These are phyloP conservation scores for Cadophora luteo-olivacea DNA, from an alignment of 2,329 filamentous ascomycete species.

Conservation along the genomic window DNA sequence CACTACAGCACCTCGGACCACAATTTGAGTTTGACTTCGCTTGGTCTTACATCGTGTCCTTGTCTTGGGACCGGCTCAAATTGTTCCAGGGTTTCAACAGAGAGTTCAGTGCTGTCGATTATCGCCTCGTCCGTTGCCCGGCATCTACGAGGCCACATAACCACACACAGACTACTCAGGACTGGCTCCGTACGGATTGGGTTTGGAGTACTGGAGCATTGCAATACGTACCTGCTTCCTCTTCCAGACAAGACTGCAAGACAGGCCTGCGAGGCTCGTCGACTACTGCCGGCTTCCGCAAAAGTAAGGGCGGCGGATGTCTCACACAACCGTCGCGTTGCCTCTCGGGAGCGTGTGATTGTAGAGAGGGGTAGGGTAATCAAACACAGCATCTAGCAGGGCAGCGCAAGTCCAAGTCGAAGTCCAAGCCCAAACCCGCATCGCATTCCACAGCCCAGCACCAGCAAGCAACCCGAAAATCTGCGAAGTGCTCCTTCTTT, in stretches of 20 bases:
- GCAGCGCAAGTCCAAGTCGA: constrained; percentile 6
- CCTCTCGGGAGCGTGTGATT: constrained; percentile 32
- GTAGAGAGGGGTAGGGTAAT: constrained; percentile 33
- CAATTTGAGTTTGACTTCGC: constrained; percentile 2
- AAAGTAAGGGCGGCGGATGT: constrained; percentile 35
- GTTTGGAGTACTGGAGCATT: background rate
- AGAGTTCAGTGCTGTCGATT: background rate
- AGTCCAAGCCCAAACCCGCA: constrained; percentile 23
- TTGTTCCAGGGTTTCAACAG: background rate
- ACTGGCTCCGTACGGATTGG: background rate
- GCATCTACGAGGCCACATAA: constrained; percentile 1
- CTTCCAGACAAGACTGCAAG: constrained; percentile 21
- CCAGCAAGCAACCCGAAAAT: constrained; percentile 5
- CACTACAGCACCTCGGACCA: constrained; percentile 1
- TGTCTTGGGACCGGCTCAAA: background rate
- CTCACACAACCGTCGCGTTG: constrained; percentile 30
- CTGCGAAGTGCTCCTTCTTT: constrained; percentile 5
- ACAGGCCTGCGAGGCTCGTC: constrained; percentile 16
- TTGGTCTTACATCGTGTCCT: constrained; percentile 8
- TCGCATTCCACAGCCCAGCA: constrained; percentile 25
- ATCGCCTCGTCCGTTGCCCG: background rate
- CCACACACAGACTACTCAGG: background rate
- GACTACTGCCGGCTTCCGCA: constrained; percentile 36
- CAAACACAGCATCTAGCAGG: constrained; percentile 33
- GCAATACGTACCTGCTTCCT: constrained; percentile 3